These are phyloP conservation scores for Suhomyces sp. DNA, from an alignment of 805 yeast species.

Conservation along the genomic window DNA sequence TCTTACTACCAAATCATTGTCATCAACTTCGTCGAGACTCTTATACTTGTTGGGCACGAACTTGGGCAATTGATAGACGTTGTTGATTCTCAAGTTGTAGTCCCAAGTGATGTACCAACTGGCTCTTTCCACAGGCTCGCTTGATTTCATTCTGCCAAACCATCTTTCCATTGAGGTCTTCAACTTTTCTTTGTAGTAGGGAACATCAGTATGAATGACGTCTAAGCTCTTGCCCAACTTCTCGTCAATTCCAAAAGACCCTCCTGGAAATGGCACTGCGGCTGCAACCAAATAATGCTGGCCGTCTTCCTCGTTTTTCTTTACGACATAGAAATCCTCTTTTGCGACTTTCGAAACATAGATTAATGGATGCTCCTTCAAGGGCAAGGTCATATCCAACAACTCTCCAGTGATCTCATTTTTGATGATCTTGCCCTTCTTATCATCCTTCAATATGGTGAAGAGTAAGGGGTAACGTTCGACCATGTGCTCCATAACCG, in stretches of 20 bases:
- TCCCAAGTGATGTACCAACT: conserved; percentile 78
- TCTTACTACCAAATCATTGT: conserved; percentile 59
- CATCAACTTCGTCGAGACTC: conserved; percentile 35
- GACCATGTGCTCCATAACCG: conserved; percentile 57
- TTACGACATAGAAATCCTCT: conserved; percentile 69
- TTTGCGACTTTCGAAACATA: conserved; percentile 68
- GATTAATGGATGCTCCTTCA: conserved; percentile 61
- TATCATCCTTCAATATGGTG: conserved; percentile 38
- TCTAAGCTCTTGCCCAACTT: conserved; percentile 64
- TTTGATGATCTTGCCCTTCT: conserved; percentile 38
- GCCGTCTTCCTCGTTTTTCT: conserved; percentile 52
- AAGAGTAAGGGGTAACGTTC: conserved; percentile 63
- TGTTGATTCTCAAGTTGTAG: conserved; percentile 54
- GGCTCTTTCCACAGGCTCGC: conserved; percentile 69
- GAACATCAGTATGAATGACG: conserved; percentile 64
- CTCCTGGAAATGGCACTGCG: conserved; percentile 79
- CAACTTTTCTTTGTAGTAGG: conserved; percentile 64
- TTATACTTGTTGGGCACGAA: conserved; percentile 33
- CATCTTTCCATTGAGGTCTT: conserved; percentile 71
- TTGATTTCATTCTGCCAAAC: conserved; percentile 60
- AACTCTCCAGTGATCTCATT: conserved; percentile 63
- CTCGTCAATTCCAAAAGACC: conserved; percentile 59
- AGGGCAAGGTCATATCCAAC: conserved; percentile 57
- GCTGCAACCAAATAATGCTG: conserved; percentile 66
- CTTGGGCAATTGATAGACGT: conserved; percentile 54